Base-by-base conservation (phyloP, 345 rosid genomes). In the Populus simonii region DNA sequence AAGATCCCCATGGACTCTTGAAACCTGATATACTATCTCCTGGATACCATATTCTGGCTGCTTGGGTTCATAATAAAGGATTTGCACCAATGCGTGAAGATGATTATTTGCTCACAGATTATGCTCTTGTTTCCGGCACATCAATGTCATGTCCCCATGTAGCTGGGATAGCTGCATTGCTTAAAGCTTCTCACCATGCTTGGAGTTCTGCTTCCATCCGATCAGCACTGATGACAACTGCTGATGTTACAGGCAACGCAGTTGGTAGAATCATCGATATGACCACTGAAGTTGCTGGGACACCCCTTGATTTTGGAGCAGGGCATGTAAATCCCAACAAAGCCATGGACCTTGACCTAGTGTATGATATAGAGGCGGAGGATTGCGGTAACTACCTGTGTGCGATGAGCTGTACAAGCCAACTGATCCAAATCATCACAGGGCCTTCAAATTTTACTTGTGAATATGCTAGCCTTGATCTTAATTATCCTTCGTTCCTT, bases 1-100 rank as follows among this genome's bases (percentile, higher is more conserved):
- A 5, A 72, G 70, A 73, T 85, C 89, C 27, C 89, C 89, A 4
- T 83, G 88, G 82, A 74, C 87, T 18, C 75, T 36, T 88, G 43
- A 87, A 90, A 74, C 89, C 91, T 2, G 88, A 88, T 62, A n/a
- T 87, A 8, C 38, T 90, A 49, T 89, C 89, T 35, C 87, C 88
- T 0, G 88, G 89, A 3, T 84, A 84, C 27, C 78, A 88, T 55
- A 76, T 87, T n/a, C 68, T 88, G 65, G 89, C 83, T 36, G 84
- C 88, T 0, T 89, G 88, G 89, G 82, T 71, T 4, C 91, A 88
- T 1, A 88, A 86, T 23, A 36, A 76, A 74, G 86, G 80, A 8
- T 41, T 71, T 8, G 72, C 77, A 3, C 68, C 78, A 0, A 80
- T 85, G n/a, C 75, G 83, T 2, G 78, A 80, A 7, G 25, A 81